A percentile compares a stretch with the other conserved stretches of the same genome.
These are phyloP conservation scores for Pichia sp. DNA, from an alignment of 1,139 yeast species.

Conservation along the genomic window DNA sequence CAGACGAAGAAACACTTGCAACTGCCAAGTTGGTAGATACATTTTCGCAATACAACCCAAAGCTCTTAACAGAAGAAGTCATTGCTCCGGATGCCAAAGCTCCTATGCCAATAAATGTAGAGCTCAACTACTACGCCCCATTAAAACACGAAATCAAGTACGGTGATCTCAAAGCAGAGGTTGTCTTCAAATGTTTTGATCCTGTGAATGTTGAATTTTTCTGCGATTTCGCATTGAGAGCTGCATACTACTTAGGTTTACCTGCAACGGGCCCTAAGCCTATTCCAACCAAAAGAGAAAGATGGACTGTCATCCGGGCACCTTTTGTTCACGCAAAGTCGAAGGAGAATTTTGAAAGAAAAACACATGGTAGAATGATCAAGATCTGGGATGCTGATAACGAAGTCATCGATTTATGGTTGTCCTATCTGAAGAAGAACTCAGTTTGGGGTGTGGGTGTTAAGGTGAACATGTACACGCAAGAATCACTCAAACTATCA, in stretches of 20 bases:
- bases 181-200: slow-evolving; percentile 71
- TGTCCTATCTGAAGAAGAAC: slow-evolving; percentile 75
- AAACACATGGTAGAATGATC: slow-evolving; percentile 71
- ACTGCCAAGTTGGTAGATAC: slow-evolving; percentile 28
- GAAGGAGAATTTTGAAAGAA: slow-evolving; percentile 90
- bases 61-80: slow-evolving; percentile 37
- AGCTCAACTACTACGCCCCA: slow-evolving; percentile 79
- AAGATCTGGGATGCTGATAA: slow-evolving; percentile 81
- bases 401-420: slow-evolving; percentile 78
- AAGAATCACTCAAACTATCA: slow-evolving; percentile 50
- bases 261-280: slow-evolving; percentile 73
- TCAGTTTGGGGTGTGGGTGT: slow-evolving; percentile 79
- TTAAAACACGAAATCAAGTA: slow-evolving; percentile 62
- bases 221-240: slow-evolving; percentile 82
- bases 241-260: slow-evolving; percentile 84
- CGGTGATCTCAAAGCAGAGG: slow-evolving; percentile 68
- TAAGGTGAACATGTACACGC: slow-evolving; percentile 63
- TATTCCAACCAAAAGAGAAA: slow-evolving; percentile 67
- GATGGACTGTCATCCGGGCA: slow-evolving; percentile 90
- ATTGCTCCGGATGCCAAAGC: slow-evolving; percentile 34
- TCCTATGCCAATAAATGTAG: slow-evolving; percentile 80
- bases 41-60: slow-evolving; percentile 40
- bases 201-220: slow-evolving; percentile 68
- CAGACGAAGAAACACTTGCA: slow-evolving; percentile 19
- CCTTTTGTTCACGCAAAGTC: slow-evolving; percentile 95